Evolutionary conservation across 257 asterid species (phyloP), one percentile per base, ranked within the genome.

Genomic region (Orobanche coerulescens): DNA sequence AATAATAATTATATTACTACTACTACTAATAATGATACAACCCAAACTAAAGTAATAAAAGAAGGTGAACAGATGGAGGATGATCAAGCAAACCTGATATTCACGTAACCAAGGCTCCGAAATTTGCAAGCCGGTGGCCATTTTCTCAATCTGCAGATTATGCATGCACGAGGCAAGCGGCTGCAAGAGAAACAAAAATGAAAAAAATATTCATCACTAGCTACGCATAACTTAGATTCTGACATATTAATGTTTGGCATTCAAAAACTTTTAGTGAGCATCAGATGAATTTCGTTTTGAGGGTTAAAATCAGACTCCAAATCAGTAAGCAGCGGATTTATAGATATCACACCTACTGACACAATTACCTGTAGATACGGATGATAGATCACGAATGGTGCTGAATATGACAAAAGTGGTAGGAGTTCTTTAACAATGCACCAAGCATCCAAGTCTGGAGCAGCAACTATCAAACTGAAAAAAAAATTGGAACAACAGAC

Each of bases 381-480:
- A 72, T 92, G 98, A 81, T 88, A 88, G 62, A 92, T 76, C 53
- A 80, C 96, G 75, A 88, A 92, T 22, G 95, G 93, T n/a, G 98
- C 98, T 1, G 98, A 92, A 76, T 75, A 86, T 14, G 98, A 71
- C 23, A 92, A 52, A 70, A 92, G 94, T 5, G 98, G 95, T 55
- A 88, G 69, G 23, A 88, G 66, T 73, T 92, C 94, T 81, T 81
- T 88, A 42, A 67, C 80, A 37, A 84, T 80, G 76, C 79, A 55
- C 96, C 98, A 86, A 47, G 83, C 81, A 78, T 88, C 98, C 71
- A 71, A 30, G 47, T 71, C 79, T n/a, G 95, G 97, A 60, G 95
- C 91, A 56, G 95, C 97, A 66, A 92, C 69, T 58, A 92, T 81
- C 80, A 92, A 77, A 77, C 98, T 92, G 78, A 49, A 51, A 19